Conservation (phyloP, 495 filamentous ascomycete species). For the Chaetomidium leptoderma region DNA sequence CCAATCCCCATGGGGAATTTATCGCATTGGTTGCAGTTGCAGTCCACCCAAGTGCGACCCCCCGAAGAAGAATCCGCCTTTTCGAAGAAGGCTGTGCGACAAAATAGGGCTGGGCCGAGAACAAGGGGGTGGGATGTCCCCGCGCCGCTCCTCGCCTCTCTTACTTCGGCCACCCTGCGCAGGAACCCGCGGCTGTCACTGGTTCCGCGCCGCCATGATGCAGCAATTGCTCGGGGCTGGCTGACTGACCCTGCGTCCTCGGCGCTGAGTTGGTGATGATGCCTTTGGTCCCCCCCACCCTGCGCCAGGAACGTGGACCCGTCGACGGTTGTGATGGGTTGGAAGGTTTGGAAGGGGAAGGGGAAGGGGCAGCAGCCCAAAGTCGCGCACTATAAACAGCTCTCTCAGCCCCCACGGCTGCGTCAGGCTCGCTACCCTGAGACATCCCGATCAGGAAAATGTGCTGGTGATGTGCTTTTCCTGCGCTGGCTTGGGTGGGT, state of each 20-base stretch:
- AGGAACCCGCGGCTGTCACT: conserved; percentile 34
- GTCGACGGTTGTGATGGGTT: not conserved
- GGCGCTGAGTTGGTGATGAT: not conserved
- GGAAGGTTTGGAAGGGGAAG: not conserved
- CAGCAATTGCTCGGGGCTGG: too few relatives aligned
- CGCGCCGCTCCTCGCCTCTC: conserved; percentile 2
- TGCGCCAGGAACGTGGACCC: not conserved
- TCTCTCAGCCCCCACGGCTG: not conserved
- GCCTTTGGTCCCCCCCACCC: not conserved
- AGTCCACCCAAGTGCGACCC: not conserved
- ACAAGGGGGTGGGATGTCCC: not conserved
- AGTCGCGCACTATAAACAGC: not conserved
- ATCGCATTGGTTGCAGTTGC: not conserved
- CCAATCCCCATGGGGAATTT: conserved; percentile 9
- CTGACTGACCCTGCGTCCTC: too few relatives aligned
- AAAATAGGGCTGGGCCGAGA: not conserved
- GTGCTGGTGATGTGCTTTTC: not conserved
- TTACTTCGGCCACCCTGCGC: conserved; percentile 27
- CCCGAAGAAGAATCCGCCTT: not conserved
- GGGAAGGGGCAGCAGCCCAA: too few relatives aligned
- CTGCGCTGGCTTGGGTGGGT: too few relatives aligned
- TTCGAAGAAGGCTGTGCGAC: not conserved
- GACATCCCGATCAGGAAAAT: not conserved
- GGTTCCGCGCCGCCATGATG: conserved; percentile 13
- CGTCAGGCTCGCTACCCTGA: not conserved